These are phyloP conservation scores for Candida neerlandica DNA, from an alignment of 1,139 yeast species.

Conservation along the genomic window DNA sequence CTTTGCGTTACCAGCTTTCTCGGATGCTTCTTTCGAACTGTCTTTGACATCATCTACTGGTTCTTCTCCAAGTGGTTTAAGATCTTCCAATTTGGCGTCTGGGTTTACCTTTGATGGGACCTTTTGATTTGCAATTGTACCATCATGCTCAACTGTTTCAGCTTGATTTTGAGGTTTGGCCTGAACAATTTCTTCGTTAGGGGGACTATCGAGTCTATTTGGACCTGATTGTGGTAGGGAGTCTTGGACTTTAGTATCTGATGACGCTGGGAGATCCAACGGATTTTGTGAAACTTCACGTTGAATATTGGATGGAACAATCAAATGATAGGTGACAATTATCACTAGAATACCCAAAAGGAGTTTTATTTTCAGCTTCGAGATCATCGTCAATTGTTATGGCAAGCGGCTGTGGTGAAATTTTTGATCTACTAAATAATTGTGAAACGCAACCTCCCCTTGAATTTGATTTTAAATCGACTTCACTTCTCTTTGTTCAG, in stretches of 20 bases:
- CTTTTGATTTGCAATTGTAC: background rate
- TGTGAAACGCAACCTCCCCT: background rate
- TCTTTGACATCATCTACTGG: background rate
- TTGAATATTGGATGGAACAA: conserved; percentile 1
- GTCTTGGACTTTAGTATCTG: conserved; percentile 2
- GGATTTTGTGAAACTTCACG: conserved; percentile 2
- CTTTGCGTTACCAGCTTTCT: background rate
- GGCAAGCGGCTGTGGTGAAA: background rate
- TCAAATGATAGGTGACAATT: background rate
- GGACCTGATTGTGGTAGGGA: conserved; percentile 1
- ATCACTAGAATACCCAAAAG: background rate
- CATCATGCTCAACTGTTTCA: background rate
- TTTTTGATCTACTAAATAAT: background rate
- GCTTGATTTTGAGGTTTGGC: conserved; percentile 7
- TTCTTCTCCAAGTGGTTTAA: background rate
- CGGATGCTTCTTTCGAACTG: background rate
- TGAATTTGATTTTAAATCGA: too few relatives aligned
- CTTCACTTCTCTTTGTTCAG: too few relatives aligned
- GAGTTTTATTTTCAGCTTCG: background rate
- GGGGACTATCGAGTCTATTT: conserved; percentile 12
- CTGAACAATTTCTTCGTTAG: conserved; percentile 11
- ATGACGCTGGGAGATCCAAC: conserved; percentile 1
- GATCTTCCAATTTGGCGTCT: background rate
- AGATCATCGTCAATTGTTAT: background rate
- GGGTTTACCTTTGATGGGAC: background rate